Base-by-base conservation (phyloP, 1,284 basidiomycete genomes). In the Malassezia furfur region DNA sequence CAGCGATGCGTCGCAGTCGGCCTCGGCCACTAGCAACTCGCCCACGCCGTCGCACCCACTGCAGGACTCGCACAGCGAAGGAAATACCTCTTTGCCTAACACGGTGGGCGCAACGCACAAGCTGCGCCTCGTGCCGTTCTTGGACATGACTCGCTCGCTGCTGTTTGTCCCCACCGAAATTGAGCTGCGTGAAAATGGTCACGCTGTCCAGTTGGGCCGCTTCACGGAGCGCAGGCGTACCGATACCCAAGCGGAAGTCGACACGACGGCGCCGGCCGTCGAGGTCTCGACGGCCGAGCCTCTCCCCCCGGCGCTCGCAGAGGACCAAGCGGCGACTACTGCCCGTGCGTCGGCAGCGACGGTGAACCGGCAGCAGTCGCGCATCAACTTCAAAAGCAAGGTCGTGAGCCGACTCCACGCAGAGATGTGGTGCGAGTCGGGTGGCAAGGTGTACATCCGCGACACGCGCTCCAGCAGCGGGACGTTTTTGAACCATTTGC, bases 401-500 rank as follows among this genome's bases (percentile, higher is more conserved):
- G 93, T 96, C 70, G 93, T 98, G 68, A 88, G 85, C 39, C 81
- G 93, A 37, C 84, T 86, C 0, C 93, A 96, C 74, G 93, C 93
- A 0, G 93, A 96, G 79, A 83, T 96, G 40, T 96, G 90, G 89
- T 83, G 84, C 54, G 80, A 81, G 58, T 66, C 74, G 1, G 77
- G 77, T 22, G 80, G 80, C 31, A 79, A 78, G 76, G 96, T 96
- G 75, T 90, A 81, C 74, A 88, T 98, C 64, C 83, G 83, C 56
- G 93, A 98, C 74, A 94, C 91, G 10, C 88, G 88, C 75, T 86
- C 83, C 34, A 87, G 85, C 40, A 87, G 85, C 0, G 93, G 93
- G 36, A 98, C 94, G 0, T 98, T 98, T 76, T 79, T 98, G 58
- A 98, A 98, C 76, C 94, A 96, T 73, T 84, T 93, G 57, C 79